phyloP scores from a whole-genome alignment of 768 basidiomycete genomes.

The Filobasidium wieringae region DNA sequence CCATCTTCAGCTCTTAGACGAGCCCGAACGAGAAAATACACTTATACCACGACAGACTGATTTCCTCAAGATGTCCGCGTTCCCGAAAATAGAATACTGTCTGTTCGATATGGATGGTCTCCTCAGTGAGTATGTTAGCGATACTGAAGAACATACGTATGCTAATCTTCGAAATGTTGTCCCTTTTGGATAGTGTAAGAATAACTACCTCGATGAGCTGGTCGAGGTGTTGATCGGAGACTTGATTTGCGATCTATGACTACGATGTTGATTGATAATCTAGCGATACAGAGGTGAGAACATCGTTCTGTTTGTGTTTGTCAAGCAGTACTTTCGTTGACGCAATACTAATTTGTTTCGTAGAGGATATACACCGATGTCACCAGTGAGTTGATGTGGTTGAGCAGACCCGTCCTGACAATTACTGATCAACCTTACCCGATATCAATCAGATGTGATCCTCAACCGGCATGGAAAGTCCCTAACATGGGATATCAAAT shows the following conservation, averaged over 20 bases:
- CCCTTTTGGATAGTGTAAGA: background rate
- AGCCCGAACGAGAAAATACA: background rate
- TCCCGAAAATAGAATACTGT: slow-evolving; percentile 31
- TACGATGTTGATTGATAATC: background rate
- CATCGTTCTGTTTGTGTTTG: too few relatives aligned
- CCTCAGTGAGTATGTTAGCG: slow-evolving; percentile 7
- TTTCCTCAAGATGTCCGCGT: background rate
- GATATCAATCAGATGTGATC: slow-evolving; percentile 25
- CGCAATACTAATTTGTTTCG: background rate
- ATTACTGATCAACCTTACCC: background rate
- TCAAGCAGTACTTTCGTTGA: too few relatives aligned
- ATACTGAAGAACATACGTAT: background rate
- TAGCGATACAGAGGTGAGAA: too few relatives aligned
- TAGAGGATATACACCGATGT: slow-evolving; percentile 37
- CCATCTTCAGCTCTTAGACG: too few relatives aligned
- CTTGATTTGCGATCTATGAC: background rate
- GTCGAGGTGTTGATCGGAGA: background rate
- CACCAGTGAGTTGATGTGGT: slow-evolving; percentile 21
- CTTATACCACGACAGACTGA: background rate
- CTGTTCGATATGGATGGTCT: slow-evolving; percentile 39
- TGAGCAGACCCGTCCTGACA: background rate
- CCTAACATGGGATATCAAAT: slow-evolving; percentile 36
- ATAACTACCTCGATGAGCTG: background rate
- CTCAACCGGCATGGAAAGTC: slow-evolving; percentile 28
- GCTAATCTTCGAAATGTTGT: background rate